Evolutionary conservation across 495 filamentous ascomycete genomes (phyloP), one percentile per base, ranked within the genome.

Genomic region (Trichocladium antarcticum): DNA sequence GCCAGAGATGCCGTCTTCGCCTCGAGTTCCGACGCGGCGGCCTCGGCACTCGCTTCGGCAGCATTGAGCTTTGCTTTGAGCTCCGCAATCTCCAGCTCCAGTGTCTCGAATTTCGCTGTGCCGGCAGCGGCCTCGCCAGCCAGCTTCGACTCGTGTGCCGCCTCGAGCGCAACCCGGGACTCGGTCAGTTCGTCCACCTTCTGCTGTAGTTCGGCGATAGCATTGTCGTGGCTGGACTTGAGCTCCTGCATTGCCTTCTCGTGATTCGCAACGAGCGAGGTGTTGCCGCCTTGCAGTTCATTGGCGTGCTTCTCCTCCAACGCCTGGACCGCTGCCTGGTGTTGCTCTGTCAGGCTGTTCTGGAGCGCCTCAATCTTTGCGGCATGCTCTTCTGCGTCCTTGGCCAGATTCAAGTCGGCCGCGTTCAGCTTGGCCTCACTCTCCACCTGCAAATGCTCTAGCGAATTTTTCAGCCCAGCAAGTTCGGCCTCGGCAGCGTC

Each of bases 151-250:
- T 66, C 56, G 45, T 69, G 57, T 5, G 53, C 56, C 3, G 48
- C 55, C 43, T 63, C 56, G 11, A 65, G 54, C 3, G 54, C 35
- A 5, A 35, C 40, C 19, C 59, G 61, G 6, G 63, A 59, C 0
- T 58, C 58, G 6, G 59, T 66, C 41, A 78, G 42, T 15, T 71
- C 67, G 40, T 68, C 61, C 7, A 74, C 53, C 57, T 68, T 65
- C 54, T 62, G 64, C 54, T 76, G 67, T 20, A 75, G 48, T 6
- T 67, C 64, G n/a, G 59, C 58, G 22, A 68, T 32, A 1, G 53
- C 45, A 32, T 47, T 45, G 44, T 71, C 70, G 41, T 75, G 66
- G 27, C 60, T 60, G 16, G 63, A 51, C 47, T 71, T 69, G 22
- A 76, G 61, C 5, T 70, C 64, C 19, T 64, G 53, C 6, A 72